Evolutionary conservation across 768 basidiomycete species (phyloP).

Genomic region (Suillus cothurnatus): DNA sequence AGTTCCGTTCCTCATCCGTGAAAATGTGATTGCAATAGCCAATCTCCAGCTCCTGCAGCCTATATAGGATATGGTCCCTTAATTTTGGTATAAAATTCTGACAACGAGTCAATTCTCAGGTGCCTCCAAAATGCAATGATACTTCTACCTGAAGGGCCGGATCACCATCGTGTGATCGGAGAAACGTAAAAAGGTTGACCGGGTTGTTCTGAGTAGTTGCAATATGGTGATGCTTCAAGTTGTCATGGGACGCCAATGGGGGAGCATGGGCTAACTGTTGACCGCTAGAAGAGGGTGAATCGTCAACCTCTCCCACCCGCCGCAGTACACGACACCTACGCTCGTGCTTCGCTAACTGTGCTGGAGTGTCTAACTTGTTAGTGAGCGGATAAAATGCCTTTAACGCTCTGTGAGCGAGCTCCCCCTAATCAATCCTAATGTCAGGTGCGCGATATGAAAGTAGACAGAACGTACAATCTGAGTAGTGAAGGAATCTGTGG

Average conservation of each 20-base stretch:
- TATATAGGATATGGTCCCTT: too few relatives aligned
- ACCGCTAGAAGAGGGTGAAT: neutral
- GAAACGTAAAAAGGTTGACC: neutral
- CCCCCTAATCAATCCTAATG: neutral
- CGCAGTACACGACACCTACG: neutral
- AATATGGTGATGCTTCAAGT: constrained; percentile 21
- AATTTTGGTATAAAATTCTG: too few relatives aligned
- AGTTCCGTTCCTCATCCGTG: too few relatives aligned
- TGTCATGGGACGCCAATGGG: neutral
- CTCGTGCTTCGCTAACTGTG: neutral
- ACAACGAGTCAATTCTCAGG: neutral
- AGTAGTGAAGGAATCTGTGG: constrained; percentile 40
- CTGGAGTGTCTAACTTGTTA: neutral
- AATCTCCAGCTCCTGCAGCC: too few relatives aligned
- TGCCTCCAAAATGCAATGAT: neutral
- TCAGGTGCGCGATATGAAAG: neutral
- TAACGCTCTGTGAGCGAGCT: neutral
- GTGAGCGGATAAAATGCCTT: neutral
- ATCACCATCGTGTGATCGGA: constrained; percentile 21
- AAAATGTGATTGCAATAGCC: too few relatives aligned
- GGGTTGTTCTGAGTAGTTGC: constrained; percentile 10
- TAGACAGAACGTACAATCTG: constrained; percentile 26
- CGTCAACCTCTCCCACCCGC: neutral
- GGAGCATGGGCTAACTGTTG: fast-evolving
- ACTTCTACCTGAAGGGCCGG: constrained; percentile 23